Evolutionary conservation across 2,329 filamentous ascomycete species (phyloP).

Genomic region (Seiridium cupressi): DNA sequence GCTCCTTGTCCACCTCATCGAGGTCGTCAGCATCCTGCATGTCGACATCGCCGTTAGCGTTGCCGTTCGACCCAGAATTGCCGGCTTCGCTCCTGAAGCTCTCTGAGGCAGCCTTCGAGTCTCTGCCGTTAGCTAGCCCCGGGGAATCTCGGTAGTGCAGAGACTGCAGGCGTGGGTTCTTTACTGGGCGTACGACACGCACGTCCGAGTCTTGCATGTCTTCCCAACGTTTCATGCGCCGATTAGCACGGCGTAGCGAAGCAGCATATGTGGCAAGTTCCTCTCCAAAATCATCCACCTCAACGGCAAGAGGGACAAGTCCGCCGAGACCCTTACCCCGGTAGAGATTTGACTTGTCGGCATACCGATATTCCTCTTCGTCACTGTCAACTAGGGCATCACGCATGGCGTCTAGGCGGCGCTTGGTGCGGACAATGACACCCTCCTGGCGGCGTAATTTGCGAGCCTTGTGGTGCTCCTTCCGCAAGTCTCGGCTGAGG

Average conservation of each 20-base stretch:
- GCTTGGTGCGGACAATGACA: slow-evolving; percentile 64
- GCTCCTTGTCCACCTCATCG: slow-evolving; percentile 54
- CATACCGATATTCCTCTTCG: slow-evolving; percentile 45
- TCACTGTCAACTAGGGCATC: slow-evolving; percentile 64
- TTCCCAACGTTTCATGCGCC: slow-evolving; percentile 71
- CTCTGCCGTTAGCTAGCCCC: slow-evolving; percentile 26
- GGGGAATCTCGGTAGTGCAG: slow-evolving; percentile 21
- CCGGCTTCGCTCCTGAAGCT: slow-evolving; percentile 9
- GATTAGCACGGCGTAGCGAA: slow-evolving; percentile 59
- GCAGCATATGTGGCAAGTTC: slow-evolving; percentile 67
- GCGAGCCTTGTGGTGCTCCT: slow-evolving; percentile 61
- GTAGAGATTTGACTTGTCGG: slow-evolving; percentile 38
- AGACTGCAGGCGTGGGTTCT: slow-evolving; percentile 31
- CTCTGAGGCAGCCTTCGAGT: slow-evolving; percentile 10
- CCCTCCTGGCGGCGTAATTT: slow-evolving; percentile 64
- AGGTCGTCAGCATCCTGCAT: slow-evolving; percentile 49
- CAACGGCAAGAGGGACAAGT: slow-evolving; percentile 57
- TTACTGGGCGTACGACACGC: slow-evolving; percentile 46
- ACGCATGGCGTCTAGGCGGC: slow-evolving; percentile 55
- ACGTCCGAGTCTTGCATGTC: slow-evolving; percentile 40
- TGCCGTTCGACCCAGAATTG: slow-evolving; percentile 23
- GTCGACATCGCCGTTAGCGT: slow-evolving; percentile 40
- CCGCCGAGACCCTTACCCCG: slow-evolving; percentile 61
- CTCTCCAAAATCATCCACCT: slow-evolving; percentile 75
- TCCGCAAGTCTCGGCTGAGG: slow-evolving; percentile 70